These are phyloP conservation scores for Boletus rubescentipes DNA, from an alignment of 768 basidiomycete genomes.

Conservation along the genomic window DNA sequence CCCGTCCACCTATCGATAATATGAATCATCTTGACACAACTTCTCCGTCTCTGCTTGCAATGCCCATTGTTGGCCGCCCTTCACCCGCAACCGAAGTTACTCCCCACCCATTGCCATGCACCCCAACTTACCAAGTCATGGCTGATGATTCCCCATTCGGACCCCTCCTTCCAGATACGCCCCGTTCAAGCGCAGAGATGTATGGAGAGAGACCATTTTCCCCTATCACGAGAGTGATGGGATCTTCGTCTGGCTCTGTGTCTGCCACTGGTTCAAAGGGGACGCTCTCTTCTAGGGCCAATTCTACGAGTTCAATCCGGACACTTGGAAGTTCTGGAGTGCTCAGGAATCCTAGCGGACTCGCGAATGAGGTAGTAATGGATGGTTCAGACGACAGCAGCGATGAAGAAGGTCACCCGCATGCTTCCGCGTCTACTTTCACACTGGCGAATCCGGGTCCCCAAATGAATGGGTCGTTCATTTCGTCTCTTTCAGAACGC, in stretches of 20 bases:
- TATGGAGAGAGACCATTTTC: conserved; percentile 30
- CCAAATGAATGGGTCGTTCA: conserved; percentile 1
- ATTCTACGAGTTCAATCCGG: conserved; percentile 11
- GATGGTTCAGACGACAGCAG: background rate
- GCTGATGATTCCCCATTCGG: conserved; percentile 31
- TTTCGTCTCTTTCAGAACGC: conserved; percentile 32
- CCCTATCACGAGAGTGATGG: conserved; percentile 25
- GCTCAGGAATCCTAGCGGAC: conserved; percentile 17
- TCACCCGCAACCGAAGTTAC: background rate
- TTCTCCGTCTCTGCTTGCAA: conserved; percentile 13
- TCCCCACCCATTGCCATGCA: conserved; percentile 15
- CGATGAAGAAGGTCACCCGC: background rate
- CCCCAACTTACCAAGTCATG: conserved; percentile 15
- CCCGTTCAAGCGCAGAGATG: conserved; percentile 28
- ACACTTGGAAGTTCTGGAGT: conserved; percentile 7
- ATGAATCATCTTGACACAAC: background rate
- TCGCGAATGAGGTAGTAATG: conserved; percentile 14
- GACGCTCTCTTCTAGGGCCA: conserved; percentile 8
- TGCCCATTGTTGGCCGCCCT: background rate
- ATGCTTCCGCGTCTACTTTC: background rate
- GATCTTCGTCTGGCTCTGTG: conserved; percentile 6
- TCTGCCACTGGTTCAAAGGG: conserved; percentile 4
- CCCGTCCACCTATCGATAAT: background rate
- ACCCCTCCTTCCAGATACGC: conserved; percentile 30
- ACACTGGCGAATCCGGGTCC: background rate